Percentiles rank a stretch among this genome's conserved stretches.
These are phyloP conservation scores for Tagetes patula DNA, from an alignment of 129 eudicot genomes.

Conservation along the genomic window DNA sequence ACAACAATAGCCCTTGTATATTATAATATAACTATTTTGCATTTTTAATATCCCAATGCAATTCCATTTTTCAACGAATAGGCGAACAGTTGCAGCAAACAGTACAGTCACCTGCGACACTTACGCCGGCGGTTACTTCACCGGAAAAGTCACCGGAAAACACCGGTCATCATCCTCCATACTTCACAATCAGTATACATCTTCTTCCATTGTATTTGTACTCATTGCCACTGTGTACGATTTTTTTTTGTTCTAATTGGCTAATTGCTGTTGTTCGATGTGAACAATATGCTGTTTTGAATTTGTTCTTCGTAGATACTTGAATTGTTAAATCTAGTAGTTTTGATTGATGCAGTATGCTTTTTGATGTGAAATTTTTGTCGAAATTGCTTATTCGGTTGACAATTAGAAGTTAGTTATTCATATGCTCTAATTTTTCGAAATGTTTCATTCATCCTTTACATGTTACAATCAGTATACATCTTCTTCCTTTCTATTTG, in stretches of 20 bases:
- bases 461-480: not conserved
- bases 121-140: constrained; percentile 20
- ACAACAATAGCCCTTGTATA: not conserved
- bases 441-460: not conserved
- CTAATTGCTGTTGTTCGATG: too few species aligned
- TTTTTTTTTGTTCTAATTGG: not conserved
- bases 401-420: too few species aligned
- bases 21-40: not conserved
- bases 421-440: too few species aligned
- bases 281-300: too few species aligned
- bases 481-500: not conserved
- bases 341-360: too few species aligned
- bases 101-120: constrained; percentile 15
- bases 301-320: too few species aligned
- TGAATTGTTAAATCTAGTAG: too few species aligned
- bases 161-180: constrained; percentile 1
- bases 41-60: constrained; percentile 16
- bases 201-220: not conserved
- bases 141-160: constrained; percentile 24
- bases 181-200: not conserved
- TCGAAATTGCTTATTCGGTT: too few species aligned
- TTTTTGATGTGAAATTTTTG: too few species aligned
- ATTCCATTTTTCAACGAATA: constrained; percentile 22
- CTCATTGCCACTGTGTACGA: not conserved
- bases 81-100: constrained; percentile 21